Conservation (phyloP, 225 moss, liverwort and hornwort species). For the Thuidium tamariscinum region DNA sequence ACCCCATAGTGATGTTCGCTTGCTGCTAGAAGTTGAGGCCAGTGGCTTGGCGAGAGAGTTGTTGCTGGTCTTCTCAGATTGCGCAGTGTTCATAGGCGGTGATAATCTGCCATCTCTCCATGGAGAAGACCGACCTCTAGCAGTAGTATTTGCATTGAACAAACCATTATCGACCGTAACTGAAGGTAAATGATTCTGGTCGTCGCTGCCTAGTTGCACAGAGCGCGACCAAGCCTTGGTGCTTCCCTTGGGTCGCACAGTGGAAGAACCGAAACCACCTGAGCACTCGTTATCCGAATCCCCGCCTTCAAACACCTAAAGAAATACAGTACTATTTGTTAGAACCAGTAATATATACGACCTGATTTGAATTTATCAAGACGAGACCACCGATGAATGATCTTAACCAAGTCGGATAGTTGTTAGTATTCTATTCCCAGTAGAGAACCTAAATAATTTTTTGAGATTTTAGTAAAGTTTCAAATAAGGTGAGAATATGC, state of each 20-base stretch:
- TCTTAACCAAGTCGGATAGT: neutral
- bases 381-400: neutral
- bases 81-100: constrained; percentile 53
- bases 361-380: neutral
- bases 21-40: constrained; percentile 49
- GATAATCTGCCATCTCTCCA: constrained; percentile 67
- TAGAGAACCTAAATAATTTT: neutral
- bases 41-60: constrained; percentile 42
- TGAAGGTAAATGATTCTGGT: constrained; percentile 38
- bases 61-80: constrained; percentile 42
- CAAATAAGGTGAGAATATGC: neutral
- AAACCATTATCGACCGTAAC: constrained; percentile 55
- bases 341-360: neutral
- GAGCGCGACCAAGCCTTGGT: constrained; percentile 56
- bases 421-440: neutral
- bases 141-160: constrained; percentile 22
- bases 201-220: constrained; percentile 47
- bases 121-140: constrained; percentile 40
- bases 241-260: constrained; percentile 43
- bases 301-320: constrained; percentile 77
- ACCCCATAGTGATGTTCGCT: constrained; percentile 71
- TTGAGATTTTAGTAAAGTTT: neutral
- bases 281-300: constrained; percentile 86
- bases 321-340: neutral
- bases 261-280: constrained; percentile 35